Evolutionary conservation across 2,329 filamentous ascomycete species (phyloP).

Genomic region (Sporothrix brasiliensis): DNA sequence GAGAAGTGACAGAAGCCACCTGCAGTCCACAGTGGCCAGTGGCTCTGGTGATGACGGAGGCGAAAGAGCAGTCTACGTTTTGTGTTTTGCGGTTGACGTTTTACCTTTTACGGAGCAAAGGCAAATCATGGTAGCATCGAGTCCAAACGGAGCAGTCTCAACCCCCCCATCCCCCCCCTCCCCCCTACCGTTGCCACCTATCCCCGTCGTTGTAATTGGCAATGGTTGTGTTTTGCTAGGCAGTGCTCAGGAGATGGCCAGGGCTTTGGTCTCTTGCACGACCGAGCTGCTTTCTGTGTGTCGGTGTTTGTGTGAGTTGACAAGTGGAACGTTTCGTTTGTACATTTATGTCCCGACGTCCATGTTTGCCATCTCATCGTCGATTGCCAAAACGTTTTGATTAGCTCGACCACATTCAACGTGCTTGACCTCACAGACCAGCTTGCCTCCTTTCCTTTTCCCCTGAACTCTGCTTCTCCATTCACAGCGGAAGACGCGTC

Average conservation of each 20-base stretch:
- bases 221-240: neutral
- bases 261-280: neutral
- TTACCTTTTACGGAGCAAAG: neutral
- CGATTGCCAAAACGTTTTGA: neutral
- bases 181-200: neutral
- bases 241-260: neutral
- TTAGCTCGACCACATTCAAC: too few relatives aligned
- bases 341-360: neutral
- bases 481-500: too few relatives aligned
- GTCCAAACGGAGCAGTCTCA: constrained; percentile 10
- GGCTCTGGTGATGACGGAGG: neutral
- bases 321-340: constrained; percentile 14
- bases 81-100: constrained; percentile 3
- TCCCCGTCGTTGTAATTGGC: constrained; percentile 19
- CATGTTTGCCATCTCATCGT: neutral
- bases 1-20: neutral
- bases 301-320: neutral
- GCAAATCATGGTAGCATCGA: constrained; percentile 1
- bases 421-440: neutral
- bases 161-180: neutral
- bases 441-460: neutral
- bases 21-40: neutral
- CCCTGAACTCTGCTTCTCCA: too few relatives aligned
- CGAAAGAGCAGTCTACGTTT: neutral
- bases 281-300: neutral